Evolutionary conservation across 371 early-diverging fungal species (phyloP).

Genomic region (Mucor lusitanicus): DNA sequence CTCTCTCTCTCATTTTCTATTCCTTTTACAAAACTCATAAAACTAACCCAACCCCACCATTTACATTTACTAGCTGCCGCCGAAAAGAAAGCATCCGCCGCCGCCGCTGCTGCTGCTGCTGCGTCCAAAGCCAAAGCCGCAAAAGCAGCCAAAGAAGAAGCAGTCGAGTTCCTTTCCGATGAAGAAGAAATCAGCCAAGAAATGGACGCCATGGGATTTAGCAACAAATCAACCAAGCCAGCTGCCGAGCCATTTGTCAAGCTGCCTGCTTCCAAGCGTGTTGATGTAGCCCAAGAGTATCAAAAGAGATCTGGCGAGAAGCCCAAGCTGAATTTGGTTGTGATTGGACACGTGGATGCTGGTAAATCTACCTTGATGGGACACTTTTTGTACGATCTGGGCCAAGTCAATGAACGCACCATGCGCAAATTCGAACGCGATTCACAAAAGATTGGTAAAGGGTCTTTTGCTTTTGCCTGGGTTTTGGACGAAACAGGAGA

Average conservation of each 20-base stretch:
- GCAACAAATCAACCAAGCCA: constrained; percentile 30
- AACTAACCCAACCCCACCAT: background rate
- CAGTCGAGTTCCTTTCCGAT: constrained; percentile 49
- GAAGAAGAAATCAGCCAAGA: constrained; percentile 52
- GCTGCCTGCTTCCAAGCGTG: constrained; percentile 51
- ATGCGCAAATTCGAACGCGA: constrained; percentile 93
- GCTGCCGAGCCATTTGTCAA: constrained; percentile 35
- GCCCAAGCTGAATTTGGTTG: constrained; percentile 78
- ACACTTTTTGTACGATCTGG: constrained; percentile 86
- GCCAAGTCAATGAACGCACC: constrained; percentile 87
- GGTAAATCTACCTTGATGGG: constrained; percentile 99
- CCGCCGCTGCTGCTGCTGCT: background rate
- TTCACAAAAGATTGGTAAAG: constrained; percentile 90
- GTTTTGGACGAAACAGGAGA: constrained; percentile 94
- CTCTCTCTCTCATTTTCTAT: constrained; percentile 3
- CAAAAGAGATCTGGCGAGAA: constrained; percentile 71
- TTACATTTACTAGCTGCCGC: constrained; percentile 14
- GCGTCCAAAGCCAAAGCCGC: constrained; percentile 15
- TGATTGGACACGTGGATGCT: constrained; percentile 98
- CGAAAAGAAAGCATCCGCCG: constrained; percentile 13
- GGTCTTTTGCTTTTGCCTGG: constrained; percentile 95
- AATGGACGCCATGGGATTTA: constrained; percentile 52
- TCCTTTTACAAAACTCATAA: background rate
- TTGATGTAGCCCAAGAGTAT: constrained; percentile 78
- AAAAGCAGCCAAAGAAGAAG: constrained; percentile 32